These are phyloP conservation scores for Naganishia antarctica DNA, from an alignment of 768 basidiomycete genomes.

Conservation along the genomic window DNA sequence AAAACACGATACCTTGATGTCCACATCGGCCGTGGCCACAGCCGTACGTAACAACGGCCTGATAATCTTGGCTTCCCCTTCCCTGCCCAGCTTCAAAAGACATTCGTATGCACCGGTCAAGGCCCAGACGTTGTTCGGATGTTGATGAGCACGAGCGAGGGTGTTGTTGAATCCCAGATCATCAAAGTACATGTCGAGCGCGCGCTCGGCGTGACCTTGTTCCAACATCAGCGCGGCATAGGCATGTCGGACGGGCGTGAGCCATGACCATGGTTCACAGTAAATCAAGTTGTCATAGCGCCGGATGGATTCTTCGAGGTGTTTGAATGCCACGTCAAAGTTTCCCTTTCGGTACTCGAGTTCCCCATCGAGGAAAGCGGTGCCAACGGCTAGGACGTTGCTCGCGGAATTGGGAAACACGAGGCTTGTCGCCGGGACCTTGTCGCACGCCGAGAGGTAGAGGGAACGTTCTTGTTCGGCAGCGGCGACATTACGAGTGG, in stretches of 20 bases:
- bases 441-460: conserved; percentile 24
- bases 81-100: conserved; percentile 31
- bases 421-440: conserved; percentile 29
- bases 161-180: conserved; percentile 37
- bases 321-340: conserved; percentile 35
- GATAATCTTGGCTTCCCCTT: conserved; percentile 31
- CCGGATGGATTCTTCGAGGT: conserved; percentile 35
- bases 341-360: conserved; percentile 40
- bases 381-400: conserved; percentile 33
- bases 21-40: conserved; percentile 34
- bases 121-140: conserved; percentile 44
- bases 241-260: conserved; percentile 40
- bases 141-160: conserved; percentile 35
- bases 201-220: conserved; percentile 35
- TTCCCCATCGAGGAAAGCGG: conserved; percentile 39
- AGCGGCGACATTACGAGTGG: conserved; percentile 26
- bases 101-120: conserved; percentile 42
- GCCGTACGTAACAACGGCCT: conserved; percentile 32
- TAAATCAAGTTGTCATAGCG: conserved; percentile 35
- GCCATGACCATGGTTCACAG: conserved; percentile 43
- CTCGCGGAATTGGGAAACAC: conserved; percentile 35
- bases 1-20: conserved; percentile 34
- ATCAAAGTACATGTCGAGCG: conserved; percentile 32
- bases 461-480: conserved; percentile 28
- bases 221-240: conserved; percentile 40